phyloP scores from a whole-genome alignment of 2,329 filamentous ascomycete genomes.

The Ophioceras dolichostomum region DNA sequence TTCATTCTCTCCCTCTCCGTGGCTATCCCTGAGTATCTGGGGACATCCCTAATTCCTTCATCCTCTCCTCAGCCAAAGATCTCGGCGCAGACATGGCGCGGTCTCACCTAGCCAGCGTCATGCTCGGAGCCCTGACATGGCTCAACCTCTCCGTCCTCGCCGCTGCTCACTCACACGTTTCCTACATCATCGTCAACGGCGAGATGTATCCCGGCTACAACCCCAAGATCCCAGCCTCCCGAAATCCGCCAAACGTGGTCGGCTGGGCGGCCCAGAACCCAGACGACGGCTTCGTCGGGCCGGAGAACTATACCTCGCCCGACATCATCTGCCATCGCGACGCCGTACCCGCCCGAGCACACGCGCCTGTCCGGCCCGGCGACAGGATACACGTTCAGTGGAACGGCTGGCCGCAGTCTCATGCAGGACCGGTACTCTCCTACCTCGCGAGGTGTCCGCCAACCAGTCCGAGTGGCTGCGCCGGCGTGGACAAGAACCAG shows the following conservation, averaged over 20 bases:
- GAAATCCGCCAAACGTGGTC: slow-evolving; percentile 19
- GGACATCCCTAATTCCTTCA: background rate
- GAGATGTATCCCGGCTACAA: slow-evolving; percentile 30
- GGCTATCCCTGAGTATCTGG: background rate
- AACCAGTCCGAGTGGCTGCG: slow-evolving; percentile 17
- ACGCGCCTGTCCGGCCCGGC: slow-evolving; percentile 44
- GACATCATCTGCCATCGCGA: slow-evolving; percentile 52
- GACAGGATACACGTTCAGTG: slow-evolving; percentile 44
- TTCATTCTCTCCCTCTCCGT: background rate
- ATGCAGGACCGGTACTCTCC: slow-evolving; percentile 27
- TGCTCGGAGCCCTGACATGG: background rate
- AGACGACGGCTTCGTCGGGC: slow-evolving; percentile 40
- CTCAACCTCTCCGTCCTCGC: background rate
- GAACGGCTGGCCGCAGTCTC: slow-evolving; percentile 46
- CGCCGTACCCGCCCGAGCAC: slow-evolving; percentile 34
- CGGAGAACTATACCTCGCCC: slow-evolving; percentile 27
- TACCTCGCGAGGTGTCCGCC: slow-evolving; percentile 23
- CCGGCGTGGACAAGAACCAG: slow-evolving; percentile 22
- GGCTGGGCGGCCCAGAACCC: slow-evolving; percentile 39
- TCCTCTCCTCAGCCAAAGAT: background rate
- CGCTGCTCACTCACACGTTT: slow-evolving; percentile 17
- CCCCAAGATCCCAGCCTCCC: slow-evolving; percentile 9
- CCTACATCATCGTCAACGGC: slow-evolving; percentile 28
- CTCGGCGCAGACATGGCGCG: no score
- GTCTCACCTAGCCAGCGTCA: no score